A percentile compares a stretch with the other conserved stretches of the same genome.
Conservation (phyloP, 2,329 filamentous ascomycete genomes). For the Corynespora cassiicola region DNA sequence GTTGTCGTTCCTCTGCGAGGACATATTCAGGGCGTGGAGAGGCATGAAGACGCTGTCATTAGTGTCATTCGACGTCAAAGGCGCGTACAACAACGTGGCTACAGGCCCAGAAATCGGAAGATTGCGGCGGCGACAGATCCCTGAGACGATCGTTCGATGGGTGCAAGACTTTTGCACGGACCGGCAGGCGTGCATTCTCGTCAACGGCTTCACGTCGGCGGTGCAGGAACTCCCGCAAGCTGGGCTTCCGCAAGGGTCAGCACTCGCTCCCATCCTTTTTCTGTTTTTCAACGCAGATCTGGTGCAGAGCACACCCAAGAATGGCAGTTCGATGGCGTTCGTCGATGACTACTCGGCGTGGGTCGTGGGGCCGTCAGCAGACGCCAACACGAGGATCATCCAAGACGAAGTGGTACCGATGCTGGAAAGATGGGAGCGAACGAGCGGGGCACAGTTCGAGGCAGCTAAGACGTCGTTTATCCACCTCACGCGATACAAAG, state of each 20-base stretch:
- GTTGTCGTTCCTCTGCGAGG: too few species aligned
- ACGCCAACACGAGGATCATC: conserved; percentile 19
- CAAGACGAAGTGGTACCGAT: conserved; percentile 17
- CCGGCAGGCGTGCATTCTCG: conserved; percentile 15
- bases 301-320: conserved; percentile 17
- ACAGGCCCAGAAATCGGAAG: background rate
- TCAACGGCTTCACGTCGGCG: conserved; percentile 14
- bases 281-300: conserved; percentile 29
- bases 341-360: conserved; percentile 35
- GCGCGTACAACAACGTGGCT: conserved; percentile 11
- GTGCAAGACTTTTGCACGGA: conserved; percentile 34
- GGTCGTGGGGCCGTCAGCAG: conserved; percentile 19
- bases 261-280: conserved; percentile 22
- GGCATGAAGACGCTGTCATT: conserved; percentile 4
- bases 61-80: conserved; percentile 14
- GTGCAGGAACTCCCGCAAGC: conserved; percentile 14
- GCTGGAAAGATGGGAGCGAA: conserved; percentile 31
- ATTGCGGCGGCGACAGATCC: conserved; percentile 6
- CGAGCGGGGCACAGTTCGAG: conserved; percentile 41
- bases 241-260: conserved; percentile 19
- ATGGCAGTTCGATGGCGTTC: conserved; percentile 26
- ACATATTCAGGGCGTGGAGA: conserved; percentile 5
- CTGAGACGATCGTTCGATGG: conserved; percentile 22
- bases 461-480: conserved; percentile 43
- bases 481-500: conserved; percentile 37